Evolutionary conservation across 345 rosid species (phyloP).

Genomic region (Corymbia maculata): DNA sequence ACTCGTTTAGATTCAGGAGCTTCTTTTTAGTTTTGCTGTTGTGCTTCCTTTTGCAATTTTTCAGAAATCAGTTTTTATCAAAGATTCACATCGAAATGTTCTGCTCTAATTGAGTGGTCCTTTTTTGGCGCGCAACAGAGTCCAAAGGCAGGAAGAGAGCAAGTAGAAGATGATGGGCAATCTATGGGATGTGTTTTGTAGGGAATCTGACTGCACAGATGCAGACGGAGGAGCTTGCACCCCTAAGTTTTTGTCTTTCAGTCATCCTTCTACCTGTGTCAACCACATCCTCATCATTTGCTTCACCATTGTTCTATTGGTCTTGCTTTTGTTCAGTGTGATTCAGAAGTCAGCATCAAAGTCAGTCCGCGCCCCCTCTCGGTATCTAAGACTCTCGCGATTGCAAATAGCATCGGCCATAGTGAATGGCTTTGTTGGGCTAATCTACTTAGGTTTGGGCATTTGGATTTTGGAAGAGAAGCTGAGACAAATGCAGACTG

Average conservation of each 20-base stretch:
- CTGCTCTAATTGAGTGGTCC: not conserved
- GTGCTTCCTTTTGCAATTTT: not conserved
- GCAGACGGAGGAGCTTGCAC: slow-evolving; percentile 1
- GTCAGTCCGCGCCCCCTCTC: not conserved
- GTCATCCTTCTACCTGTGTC: slow-evolving; percentile 37
- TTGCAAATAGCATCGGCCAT: slow-evolving; percentile 40
- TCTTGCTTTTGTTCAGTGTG: slow-evolving; percentile 30
- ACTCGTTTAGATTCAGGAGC: not conserved
- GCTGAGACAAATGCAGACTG: slow-evolving; percentile 17
- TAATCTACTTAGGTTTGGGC: slow-evolving; percentile 43
- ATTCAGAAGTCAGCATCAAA: slow-evolving; percentile 31
- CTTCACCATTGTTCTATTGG: slow-evolving; percentile 39
- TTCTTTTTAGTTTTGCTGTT: not conserved
- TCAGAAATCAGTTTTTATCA: not conserved
- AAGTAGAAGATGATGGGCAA: slow-evolving; percentile 20
- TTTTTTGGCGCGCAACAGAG: not conserved
- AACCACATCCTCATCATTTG: slow-evolving; percentile 37
- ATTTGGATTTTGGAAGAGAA: slow-evolving; percentile 53
- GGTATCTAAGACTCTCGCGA: slow-evolving; percentile 12
- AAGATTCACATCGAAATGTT: not conserved
- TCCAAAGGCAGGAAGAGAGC: not conserved
- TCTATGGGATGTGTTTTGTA: slow-evolving; percentile 51
- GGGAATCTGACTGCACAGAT: slow-evolving; percentile 23
- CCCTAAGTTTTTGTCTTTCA: slow-evolving; percentile 5
- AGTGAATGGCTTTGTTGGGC: slow-evolving; percentile 55